Conservation (phyloP, 768 basidiomycete genomes). For the Boletus tomentosulus region DNA sequence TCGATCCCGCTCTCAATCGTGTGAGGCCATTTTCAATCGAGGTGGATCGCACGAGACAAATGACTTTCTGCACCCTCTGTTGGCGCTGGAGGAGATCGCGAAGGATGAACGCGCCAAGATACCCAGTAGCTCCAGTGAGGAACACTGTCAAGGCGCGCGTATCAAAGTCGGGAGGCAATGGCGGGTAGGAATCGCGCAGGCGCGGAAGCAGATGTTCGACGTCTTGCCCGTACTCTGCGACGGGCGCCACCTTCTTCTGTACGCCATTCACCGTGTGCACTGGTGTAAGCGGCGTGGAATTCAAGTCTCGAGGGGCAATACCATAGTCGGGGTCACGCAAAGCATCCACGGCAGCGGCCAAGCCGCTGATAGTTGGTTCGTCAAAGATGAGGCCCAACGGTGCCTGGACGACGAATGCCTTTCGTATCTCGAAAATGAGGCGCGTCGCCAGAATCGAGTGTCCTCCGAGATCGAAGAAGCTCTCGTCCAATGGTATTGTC, state of each 20-base stretch:
- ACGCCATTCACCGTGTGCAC: slow-evolving; percentile 6
- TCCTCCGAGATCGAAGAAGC: slow-evolving; percentile 97
- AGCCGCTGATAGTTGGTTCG: slow-evolving; percentile 75
- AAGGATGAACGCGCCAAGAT: slow-evolving; percentile 91
- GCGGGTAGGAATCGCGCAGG: slow-evolving; percentile 58
- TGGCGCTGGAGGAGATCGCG: slow-evolving; percentile 65
- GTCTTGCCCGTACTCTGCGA: slow-evolving; percentile 78
- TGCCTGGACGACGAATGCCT: slow-evolving; percentile 84
- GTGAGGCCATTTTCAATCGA: slow-evolving; percentile 55
- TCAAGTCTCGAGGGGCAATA: slow-evolving; percentile 40
- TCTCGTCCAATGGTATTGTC: slow-evolving; percentile 83
- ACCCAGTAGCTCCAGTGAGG: slow-evolving; percentile 96
- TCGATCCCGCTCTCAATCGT: slow-evolving; percentile 67
- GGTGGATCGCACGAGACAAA: slow-evolving; percentile 85
- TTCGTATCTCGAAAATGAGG: slow-evolving; percentile 94
- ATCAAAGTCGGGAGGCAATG: slow-evolving; percentile 54
- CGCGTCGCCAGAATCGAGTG: slow-evolving; percentile 98
- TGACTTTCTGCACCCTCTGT: slow-evolving; percentile 73
- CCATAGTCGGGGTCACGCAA: slow-evolving; percentile 81
- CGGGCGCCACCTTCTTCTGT: slow-evolving; percentile 19
- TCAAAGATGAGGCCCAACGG: slow-evolving; percentile 92
- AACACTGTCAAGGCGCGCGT: slow-evolving; percentile 69
- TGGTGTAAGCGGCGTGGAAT: slow-evolving; percentile 1
- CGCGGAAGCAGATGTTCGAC: slow-evolving; percentile 55
- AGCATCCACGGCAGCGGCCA: slow-evolving; percentile 71